Conservation (phyloP, 345 rosid species). For the Moringa oleifera region DNA sequence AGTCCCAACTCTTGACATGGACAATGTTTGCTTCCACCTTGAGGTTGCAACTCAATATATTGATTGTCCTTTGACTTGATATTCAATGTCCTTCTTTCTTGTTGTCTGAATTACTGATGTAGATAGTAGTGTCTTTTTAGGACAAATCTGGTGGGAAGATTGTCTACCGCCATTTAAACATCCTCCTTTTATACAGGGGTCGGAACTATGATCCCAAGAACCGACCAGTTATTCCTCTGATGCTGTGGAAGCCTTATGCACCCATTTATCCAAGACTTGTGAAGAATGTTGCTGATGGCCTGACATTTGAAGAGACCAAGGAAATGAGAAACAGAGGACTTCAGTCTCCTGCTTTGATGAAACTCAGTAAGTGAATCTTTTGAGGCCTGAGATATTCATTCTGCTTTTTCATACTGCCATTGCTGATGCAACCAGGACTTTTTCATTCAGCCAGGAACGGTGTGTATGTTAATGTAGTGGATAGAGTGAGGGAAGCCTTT, state of each 20-base stretch:
- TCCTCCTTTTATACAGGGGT: conserved; percentile 70
- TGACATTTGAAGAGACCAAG: conserved; percentile 81
- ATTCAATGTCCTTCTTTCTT: background rate
- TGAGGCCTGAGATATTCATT: background rate
- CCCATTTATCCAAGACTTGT: conserved; percentile 84
- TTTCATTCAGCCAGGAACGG: conserved; percentile 81
- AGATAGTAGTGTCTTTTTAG: conserved; percentile 34
- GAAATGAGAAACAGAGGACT: conserved; percentile 74
- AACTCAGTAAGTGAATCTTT: conserved; percentile 54
- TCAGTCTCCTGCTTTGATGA: conserved; percentile 48
- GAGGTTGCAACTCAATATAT: conserved; percentile 47
- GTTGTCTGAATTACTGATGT: conserved; percentile 20
- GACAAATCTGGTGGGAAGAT: conserved; percentile 83
- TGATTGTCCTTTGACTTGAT: conserved; percentile 4
- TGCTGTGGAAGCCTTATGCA: conserved; percentile 91
- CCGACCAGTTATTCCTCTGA: conserved; percentile 64
- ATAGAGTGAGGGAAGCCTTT: conserved; percentile 61
- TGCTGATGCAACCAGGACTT: conserved; percentile 3
- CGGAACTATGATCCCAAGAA: conserved; percentile 66
- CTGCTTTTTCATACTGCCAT: background rate
- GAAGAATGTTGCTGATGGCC: conserved; percentile 65
- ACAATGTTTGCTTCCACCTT: conserved; percentile 75
- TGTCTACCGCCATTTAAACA: conserved; percentile 53
- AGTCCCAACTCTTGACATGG: conserved; percentile 91
- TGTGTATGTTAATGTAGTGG: conserved; percentile 79